Evolutionary conservation across 140 eudicot species (phyloP), one percentile per base, ranked within the genome.

Genomic region (Cichorium intybus): DNA sequence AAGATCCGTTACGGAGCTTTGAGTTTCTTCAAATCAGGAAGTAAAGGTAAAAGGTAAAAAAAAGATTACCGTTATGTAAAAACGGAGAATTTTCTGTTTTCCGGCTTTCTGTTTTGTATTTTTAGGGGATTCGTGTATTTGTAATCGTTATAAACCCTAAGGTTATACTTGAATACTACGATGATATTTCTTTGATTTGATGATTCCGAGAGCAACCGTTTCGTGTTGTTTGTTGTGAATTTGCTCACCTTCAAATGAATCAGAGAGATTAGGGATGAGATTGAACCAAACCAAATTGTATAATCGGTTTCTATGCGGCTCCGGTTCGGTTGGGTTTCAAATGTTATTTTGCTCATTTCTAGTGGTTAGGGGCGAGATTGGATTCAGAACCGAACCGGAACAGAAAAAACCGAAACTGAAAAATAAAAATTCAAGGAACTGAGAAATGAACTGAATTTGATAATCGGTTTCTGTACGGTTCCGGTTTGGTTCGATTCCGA

Each of bases 1-100:
- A 92, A 62, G 97, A 88, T 71, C 94, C 95, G 41, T 81, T 93
- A 14, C 86, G 97, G 51, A 93, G 97, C 90, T 88, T 93, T 31
- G 99, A 93, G 83, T 83, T 93, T 39, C 95, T 93, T 35, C 88
- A 93, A 4, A 72, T 93, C 81, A 77, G 94, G 75, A 93, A 93
- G 78, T 93, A 60, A 74, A n/a, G 53, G 72, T 60, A 2, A 64
- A 52, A 52, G n/a, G n/a, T n/a, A n/a, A n/a, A n/a, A n/a, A n/a
- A n/a, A 62, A 56, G 49, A 26, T 68, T 43, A 56, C 48, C 52
- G n/a, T 20, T 17, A 35, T 62, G 64, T 48, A 35, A 56, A 69
- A 43, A 53, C 7, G 50, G 56, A 39, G 58, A 49, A 69, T 48
- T 29, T n/a, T 58, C 27, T 66, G 62, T 52, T 67, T 66, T 74